Base-by-base conservation (phyloP, 345 rosid species). In the Dimocarpus longan region DNA sequence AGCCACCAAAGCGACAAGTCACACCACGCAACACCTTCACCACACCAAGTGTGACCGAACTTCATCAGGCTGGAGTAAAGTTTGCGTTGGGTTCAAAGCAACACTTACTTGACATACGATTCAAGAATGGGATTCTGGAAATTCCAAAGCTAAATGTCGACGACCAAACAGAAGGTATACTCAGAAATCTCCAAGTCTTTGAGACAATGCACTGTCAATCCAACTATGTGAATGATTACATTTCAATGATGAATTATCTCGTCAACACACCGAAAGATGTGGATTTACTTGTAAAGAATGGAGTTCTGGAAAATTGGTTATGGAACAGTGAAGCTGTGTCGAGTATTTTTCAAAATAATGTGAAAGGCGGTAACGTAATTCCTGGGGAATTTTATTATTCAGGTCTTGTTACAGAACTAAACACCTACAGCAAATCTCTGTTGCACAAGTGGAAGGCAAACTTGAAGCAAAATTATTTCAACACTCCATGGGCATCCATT, bases 371-470 rank as follows among this genome's bases (percentile, higher is more conserved):
- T 21, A 0, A 0, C 2, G 0, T 75, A 1, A 0, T 10, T 32
- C 0, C 1, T 0, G 0, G 2, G 0, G 0, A 10, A 15, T 69
- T 71, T 37, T 50, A 18, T 10, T 81, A 44, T 66, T 18, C 71
- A 19, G 8, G 5, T 19, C 37, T 79, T 3, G 6, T 73, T 22
- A 10, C 44, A 3, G 26, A 70, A 7, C 75, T 84, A 1, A 48
- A 78, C 0, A 1, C 0, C 0, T 21, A 78, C 65, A 70, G 73
- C 62, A 10, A 3, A 42, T 64, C 0, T 1, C 74, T 56, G 24
- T 22, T 71, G 79, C 24, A 82, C 65, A 63, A n/a, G 56, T 82
- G 84, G 84, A 73, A 39, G 52, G 82, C 78, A 13, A 66, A 22
- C 9, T 21, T 80, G 46, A 73, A 57, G 44, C 50, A 16, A 2